Conservation (phyloP, 352 stramenopile species). For the Phytophthora brassicae region DNA sequence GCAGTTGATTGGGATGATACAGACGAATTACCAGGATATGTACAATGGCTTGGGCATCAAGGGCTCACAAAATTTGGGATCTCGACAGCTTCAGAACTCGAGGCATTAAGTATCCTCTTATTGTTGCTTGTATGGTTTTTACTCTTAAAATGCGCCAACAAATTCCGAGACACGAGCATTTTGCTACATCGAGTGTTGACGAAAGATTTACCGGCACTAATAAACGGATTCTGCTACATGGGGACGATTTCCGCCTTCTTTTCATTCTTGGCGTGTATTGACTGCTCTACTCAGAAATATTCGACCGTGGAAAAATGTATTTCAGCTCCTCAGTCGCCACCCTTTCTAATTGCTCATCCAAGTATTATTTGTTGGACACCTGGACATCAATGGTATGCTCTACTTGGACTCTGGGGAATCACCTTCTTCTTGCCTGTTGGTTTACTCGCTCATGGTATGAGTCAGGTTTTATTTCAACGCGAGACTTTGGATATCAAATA, state of each 20-base stretch:
- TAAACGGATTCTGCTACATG: constrained; percentile 64
- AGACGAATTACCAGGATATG: constrained; percentile 44
- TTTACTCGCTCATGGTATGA: constrained; percentile 61
- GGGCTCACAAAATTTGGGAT: constrained; percentile 24
- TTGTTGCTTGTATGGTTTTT: constrained; percentile 46
- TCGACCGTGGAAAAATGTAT: constrained; percentile 5
- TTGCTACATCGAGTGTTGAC: constrained; percentile 54
- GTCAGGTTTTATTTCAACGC: constrained; percentile 62
- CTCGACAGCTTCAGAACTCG: constrained; percentile 10
- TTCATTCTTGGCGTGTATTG: constrained; percentile 51
- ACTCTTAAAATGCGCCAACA: constrained; percentile 69
- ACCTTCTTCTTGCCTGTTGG: constrained; percentile 65
- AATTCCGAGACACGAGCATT: constrained; percentile 60
- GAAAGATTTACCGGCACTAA: constrained; percentile 52
- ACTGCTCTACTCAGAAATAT: constrained; percentile 29
- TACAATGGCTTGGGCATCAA: constrained; percentile 42
- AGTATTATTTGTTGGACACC: constrained; percentile 46
- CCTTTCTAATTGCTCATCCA: constrained; percentile 50
- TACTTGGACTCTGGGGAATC: constrained; percentile 58
- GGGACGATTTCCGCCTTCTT: constrained; percentile 63
- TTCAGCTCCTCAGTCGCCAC: not conserved
- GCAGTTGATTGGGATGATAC: constrained; percentile 53
- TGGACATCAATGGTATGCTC: constrained; percentile 42
- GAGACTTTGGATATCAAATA: constrained; percentile 69
- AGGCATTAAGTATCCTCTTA: constrained; percentile 33